Evolutionary conservation across 176 grass and related monocot species (phyloP).

Genomic region (Avena insularis): DNA sequence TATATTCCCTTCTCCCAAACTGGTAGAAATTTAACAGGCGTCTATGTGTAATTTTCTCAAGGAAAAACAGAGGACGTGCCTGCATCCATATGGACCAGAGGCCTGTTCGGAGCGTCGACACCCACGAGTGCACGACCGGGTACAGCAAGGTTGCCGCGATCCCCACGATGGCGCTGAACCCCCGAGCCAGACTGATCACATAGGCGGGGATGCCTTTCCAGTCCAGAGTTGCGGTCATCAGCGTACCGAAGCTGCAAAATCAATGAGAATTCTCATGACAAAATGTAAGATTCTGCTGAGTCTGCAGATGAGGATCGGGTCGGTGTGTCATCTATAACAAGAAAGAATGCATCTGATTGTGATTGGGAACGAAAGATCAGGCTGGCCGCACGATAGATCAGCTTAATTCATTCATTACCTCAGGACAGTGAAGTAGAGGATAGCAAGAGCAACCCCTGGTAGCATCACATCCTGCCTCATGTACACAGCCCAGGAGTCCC

Average conservation of each 20-base stretch:
- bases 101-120: slow-evolving; percentile 77
- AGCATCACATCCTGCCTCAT: slow-evolving; percentile 76
- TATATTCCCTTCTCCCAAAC: not conserved
- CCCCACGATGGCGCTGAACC: slow-evolving; percentile 68
- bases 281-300: not conserved
- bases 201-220: slow-evolving; percentile 93
- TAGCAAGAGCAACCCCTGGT: slow-evolving; percentile 78
- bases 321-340: not conserved
- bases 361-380: not conserved
- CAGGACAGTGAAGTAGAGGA: slow-evolving; percentile 86
- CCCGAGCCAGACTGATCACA: slow-evolving; percentile 74
- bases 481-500: slow-evolving; percentile 77
- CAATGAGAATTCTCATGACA: not conserved
- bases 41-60: too few relatives aligned
- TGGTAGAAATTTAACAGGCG: too few relatives aligned
- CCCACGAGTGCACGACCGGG: slow-evolving; percentile 59
- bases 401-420: slow-evolving; percentile 39
- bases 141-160: slow-evolving; percentile 81
- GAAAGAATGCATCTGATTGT: not conserved
- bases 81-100: slow-evolving; percentile 91
- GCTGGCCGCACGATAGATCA: too few relatives aligned
- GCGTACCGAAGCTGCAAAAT: slow-evolving; percentile 71
- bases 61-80: not conserved
- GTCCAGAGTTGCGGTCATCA: slow-evolving; percentile 89
- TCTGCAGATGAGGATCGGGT: not conserved